Evolutionary conservation across 73 alveolate genomes (phyloP), one percentile per base, ranked within the genome.

Genomic region (Paramecium caudatum): DNA sequence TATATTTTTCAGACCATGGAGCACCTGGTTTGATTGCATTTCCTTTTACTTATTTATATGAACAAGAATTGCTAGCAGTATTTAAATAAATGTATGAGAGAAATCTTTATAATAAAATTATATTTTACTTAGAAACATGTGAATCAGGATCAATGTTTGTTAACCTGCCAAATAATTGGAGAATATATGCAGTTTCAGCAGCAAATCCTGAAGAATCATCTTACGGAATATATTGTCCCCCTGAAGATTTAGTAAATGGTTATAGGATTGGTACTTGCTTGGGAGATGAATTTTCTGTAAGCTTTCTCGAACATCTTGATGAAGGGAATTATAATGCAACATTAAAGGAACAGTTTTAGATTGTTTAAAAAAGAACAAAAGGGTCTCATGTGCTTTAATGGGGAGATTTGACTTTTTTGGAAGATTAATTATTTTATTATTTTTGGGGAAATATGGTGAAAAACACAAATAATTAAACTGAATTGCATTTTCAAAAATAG

Each of bases 131-230:
- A 49, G 99, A 98, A 94, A 98, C 99, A 21, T 98, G 99, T 94
- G 98, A 98, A 90, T 84, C 98, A 55, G 99, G 99, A 21, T 97
- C 99, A 47, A 95, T 98, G 99, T 98, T 98, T 88, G 92, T 94
- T 46, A 74, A 90, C 3, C 39, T 61, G 19, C 82, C 90, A 15
- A 61, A 21, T 0, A 70, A 69, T 55, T 63, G 19, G 81, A 95
- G 91, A 88, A 93, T 97, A 46, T 97, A 94, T 82, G 98, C 99
- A 37, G 91, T 95, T 78, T 91, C 99, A 47, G 99, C 99, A 84
- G 99, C 99, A 87, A 96, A 95, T 96, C 94, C 98, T 32, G 69
- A 46, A 19, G 98, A 97, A 91, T 91, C 96, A 65, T 96, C 99
- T 15, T 97, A 98, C 98, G 99, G 97, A 82, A 95, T 97, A 90